Evolutionary conservation across 2,329 filamentous ascomycete genomes (phyloP).

Genomic region (Monosporascus cannonballus): DNA sequence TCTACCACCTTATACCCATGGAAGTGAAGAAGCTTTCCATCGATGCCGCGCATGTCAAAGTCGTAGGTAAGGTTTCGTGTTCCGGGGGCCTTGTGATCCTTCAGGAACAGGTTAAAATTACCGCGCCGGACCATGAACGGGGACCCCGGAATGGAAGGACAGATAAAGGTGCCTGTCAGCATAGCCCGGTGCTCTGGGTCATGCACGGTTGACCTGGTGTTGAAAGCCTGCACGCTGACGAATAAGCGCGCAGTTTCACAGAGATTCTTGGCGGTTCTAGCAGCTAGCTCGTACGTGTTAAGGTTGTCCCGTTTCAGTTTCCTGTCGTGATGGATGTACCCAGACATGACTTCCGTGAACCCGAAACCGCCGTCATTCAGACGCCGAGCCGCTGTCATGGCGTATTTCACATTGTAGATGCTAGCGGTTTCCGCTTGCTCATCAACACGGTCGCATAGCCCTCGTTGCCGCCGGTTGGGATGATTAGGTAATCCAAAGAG

Average conservation of each 20-base stretch:
- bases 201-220: constrained; percentile 41
- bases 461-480: constrained; percentile 14
- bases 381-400: constrained; percentile 36
- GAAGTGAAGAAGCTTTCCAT: constrained; percentile 49
- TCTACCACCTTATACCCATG: constrained; percentile 59
- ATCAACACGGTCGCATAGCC: constrained; percentile 14
- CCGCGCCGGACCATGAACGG: constrained; percentile 56
- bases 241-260: constrained; percentile 54
- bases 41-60: constrained; percentile 51
- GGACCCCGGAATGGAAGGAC: constrained; percentile 46
- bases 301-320: constrained; percentile 36
- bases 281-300: constrained; percentile 48
- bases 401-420: constrained; percentile 29
- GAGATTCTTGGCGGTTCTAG: constrained; percentile 44
- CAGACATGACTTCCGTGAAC: constrained; percentile 61
- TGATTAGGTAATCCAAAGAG: constrained; percentile 47
- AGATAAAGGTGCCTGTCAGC: constrained; percentile 55
- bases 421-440: constrained; percentile 29
- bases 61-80: constrained; percentile 56
- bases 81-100: constrained; percentile 46
- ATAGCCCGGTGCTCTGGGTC: constrained; percentile 44
- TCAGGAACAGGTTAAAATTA: constrained; percentile 50
- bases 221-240: constrained; percentile 50
- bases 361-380: constrained; percentile 45
- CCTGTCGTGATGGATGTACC: constrained; percentile 46